Evolutionary conservation across 31 red algal genomes (phyloP).

Genomic region (Bonnemaisonia californica): DNA sequence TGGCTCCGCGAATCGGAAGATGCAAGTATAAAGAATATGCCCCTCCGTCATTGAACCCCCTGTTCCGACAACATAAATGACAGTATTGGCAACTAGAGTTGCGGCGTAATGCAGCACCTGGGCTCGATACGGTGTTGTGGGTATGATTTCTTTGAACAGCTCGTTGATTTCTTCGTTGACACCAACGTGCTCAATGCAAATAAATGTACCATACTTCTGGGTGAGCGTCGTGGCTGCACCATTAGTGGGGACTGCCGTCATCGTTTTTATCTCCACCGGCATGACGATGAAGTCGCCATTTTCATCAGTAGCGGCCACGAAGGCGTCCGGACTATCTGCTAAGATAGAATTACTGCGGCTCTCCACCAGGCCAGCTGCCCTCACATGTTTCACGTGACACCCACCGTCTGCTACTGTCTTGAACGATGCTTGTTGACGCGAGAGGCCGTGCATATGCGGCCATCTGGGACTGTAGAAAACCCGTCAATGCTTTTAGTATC

Average conservation of each 20-base stretch:
- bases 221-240: not conserved
- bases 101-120: not conserved
- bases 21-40: not conserved
- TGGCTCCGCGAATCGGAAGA: conserved; percentile 1
- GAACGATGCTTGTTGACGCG: not conserved
- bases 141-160: not conserved
- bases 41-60: not conserved
- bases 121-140: not conserved
- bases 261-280: conserved; percentile 12
- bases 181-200: conserved; percentile 1
- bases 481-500: not conserved
- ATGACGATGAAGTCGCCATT: not conserved
- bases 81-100: not conserved
- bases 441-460: not conserved
- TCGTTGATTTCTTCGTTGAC: not conserved
- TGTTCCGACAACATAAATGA: conserved; percentile 4
- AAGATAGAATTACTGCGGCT: not conserved
- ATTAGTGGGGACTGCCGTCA: not conserved
- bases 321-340: not conserved
- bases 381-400: not conserved
- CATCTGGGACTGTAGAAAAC: not conserved
- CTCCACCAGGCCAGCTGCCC: not conserved
- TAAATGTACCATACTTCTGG: not conserved
- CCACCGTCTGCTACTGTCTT: not conserved
- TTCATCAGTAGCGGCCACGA: not conserved